Conservation (phyloP, 108 stramenopile genomes). For the Aurantiochytrium sp. region DNA sequence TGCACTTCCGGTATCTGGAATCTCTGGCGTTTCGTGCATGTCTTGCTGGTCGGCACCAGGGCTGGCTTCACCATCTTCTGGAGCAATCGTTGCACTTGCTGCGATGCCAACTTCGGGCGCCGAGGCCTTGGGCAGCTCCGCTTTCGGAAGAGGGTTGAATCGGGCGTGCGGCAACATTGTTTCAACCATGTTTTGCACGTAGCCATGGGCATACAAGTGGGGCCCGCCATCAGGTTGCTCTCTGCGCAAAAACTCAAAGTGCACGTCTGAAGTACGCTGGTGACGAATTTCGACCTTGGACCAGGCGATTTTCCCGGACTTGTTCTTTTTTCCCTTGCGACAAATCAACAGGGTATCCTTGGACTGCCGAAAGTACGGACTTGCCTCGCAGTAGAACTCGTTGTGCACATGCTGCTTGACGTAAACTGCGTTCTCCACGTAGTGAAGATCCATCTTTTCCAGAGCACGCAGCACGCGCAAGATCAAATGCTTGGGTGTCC, state of each 20-base stretch:
- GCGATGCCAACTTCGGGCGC: background rate
- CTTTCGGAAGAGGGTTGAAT: background rate
- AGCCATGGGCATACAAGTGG: background rate
- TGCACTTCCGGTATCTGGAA: too few species aligned
- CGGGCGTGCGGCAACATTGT: slow-evolving; percentile 3
- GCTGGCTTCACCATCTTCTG: background rate
- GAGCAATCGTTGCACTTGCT: background rate
- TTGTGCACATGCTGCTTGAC: slow-evolving; percentile 5
- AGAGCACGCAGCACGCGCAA: slow-evolving; percentile 1
- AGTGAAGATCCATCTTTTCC: slow-evolving; percentile 9
- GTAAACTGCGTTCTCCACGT: background rate
- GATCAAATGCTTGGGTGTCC: slow-evolving; percentile 7
- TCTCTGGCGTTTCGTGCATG: too few species aligned
- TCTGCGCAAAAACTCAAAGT: background rate
- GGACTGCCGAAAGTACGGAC: background rate
- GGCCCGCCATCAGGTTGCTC: background rate
- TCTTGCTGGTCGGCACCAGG: background rate
- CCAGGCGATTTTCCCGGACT: background rate
- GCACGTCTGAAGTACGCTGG: background rate
- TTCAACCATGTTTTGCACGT: background rate
- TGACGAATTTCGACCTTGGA: background rate
- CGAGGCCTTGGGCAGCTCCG: too few species aligned
- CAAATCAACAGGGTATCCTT: background rate
- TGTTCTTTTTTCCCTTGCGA: background rate
- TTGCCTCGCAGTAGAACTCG: background rate